Evolutionary conservation across 805 yeast genomes (phyloP), one percentile per base, ranked within the genome.

Genomic region (Pachysolen tannophilus): DNA sequence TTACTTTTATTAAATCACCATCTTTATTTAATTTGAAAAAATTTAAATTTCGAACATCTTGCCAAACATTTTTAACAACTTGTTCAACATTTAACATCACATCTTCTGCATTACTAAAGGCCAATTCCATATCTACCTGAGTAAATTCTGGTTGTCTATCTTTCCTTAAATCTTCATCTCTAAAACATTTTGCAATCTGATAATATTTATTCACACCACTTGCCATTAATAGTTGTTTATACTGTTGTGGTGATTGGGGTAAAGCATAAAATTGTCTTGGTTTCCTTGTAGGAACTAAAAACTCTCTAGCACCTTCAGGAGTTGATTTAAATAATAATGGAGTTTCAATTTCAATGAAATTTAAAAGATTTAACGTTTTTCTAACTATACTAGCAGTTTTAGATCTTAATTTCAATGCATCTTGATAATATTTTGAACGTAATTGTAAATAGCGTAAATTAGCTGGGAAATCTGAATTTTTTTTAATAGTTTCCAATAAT

Each of bases 141-240:
- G 98, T 92, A 55, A 92, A 92, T 54, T 92, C 98, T 0, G 97
- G 97, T 58, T 92, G 98, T 56, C 98, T 72, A 55, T 92, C 98
- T 1, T 85, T 78, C 40, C 99, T 69, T 38, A 92, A 67, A 58
- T 92, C 97, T 55, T 92, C 99, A 55, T 92, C 98, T 44, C 99
- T 69, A 55, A 92, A 92, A 55, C 99, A 92, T 49, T 75, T 78
- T 3, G 98, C 97, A 26, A 92, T 64, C 58, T 92, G 98, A 56
- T 75, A 92, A 56, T 92, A 92, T 32, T 75, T 68, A 34, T 81
- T 69, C 26, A 92, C 75, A 1, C 98, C 98, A 27, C 95, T 80
- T 1, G 97, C 94, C 87, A 92, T 92, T 23, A 92, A 62, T 27
- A 92, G 63, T 57, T 92, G 98, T 52, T 92, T 92, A 53, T 90